Percentiles rank a stretch among this genome's conserved stretches.
phyloP scores from a whole-genome alignment of 176 grass and related monocot genomes.

The Oryza longistaminata region DNA sequence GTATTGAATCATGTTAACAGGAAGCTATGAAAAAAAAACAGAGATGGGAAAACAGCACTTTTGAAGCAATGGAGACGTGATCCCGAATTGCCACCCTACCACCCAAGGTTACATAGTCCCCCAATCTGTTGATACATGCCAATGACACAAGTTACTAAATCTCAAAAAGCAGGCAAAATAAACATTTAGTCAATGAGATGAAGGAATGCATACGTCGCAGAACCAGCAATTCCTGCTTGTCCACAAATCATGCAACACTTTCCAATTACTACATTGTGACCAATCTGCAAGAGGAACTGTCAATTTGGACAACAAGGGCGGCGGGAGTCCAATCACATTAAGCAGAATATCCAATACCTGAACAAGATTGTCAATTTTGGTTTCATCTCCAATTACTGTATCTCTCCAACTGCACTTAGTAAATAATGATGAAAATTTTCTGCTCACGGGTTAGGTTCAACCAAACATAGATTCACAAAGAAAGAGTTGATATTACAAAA shows the following conservation, averaged over 20 bases:
- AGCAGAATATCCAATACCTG: conserved; percentile 47
- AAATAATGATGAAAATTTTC: conserved; percentile 19
- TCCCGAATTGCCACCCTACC: conserved; percentile 67
- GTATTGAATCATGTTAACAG: not conserved
- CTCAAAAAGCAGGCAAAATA: not conserved
- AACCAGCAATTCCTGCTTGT: conserved; percentile 95
- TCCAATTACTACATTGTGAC: conserved; percentile 85
- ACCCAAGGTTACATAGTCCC: conserved; percentile 69
- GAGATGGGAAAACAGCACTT: conserved; percentile 36
- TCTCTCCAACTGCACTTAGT: conserved; percentile 77
- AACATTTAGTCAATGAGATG: conserved; percentile 16
- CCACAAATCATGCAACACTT: conserved; percentile 91
- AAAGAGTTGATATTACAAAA: not conserved
- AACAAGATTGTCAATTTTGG: conserved; percentile 96
- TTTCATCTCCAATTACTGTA: conserved; percentile 75
- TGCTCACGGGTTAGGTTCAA: not conserved
- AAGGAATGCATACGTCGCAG: conserved; percentile 57
- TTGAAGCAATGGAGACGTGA: conserved; percentile 66
- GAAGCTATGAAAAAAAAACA: not conserved
- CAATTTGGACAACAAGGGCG: not conserved
- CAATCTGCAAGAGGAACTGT: conserved; percentile 64
- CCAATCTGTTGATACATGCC: conserved; percentile 35
- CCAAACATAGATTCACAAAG: conserved; percentile 19
- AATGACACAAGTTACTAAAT: not conserved
- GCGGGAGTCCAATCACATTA: not conserved